These are phyloP conservation scores for Xylaria sp. DNA, from an alignment of 2,329 filamentous ascomycete species.

Conservation along the genomic window DNA sequence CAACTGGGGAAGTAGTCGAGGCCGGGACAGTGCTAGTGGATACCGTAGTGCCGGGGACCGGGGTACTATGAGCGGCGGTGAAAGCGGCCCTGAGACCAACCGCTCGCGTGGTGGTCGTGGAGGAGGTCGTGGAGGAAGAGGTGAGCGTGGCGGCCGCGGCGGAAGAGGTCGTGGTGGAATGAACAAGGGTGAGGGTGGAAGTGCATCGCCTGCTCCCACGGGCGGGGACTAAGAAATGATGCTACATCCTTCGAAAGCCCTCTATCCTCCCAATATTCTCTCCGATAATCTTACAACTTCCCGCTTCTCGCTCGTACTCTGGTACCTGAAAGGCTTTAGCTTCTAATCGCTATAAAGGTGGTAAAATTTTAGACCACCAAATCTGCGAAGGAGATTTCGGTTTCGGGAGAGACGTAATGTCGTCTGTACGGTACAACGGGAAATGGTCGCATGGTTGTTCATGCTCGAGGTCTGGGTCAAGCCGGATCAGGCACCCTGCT, in stretches of 20 bases:
- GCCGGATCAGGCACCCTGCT: conserved; percentile 32
- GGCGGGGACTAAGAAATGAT: conserved; percentile 57
- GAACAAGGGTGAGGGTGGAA: conserved; percentile 68
- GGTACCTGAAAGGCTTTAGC: conserved; percentile 39
- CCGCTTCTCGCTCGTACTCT: conserved; percentile 45
- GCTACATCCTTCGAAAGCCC: conserved; percentile 23
- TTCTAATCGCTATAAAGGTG: conserved; percentile 42
- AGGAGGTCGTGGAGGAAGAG: conserved; percentile 67
- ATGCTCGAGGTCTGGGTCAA: conserved; percentile 35
- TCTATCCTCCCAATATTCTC: conserved; percentile 39
- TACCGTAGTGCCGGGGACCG: conserved; percentile 88
- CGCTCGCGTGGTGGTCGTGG: conserved; percentile 66
- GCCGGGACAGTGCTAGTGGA: conserved; percentile 73
- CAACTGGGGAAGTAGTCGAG: conserved; percentile 73
- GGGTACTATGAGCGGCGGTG: conserved; percentile 70
- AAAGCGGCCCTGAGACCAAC: conserved; percentile 72
- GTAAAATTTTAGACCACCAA: conserved; percentile 44
- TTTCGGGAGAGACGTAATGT: conserved; percentile 37
- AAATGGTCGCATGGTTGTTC: conserved; percentile 35
- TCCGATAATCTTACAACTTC: conserved; percentile 44
- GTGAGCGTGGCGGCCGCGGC: conserved; percentile 67
- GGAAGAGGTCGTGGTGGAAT: conserved; percentile 56
- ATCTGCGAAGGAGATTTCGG: conserved; percentile 43
- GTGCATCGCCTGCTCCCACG: conserved; percentile 64
- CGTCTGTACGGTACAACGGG: conserved; percentile 35